Conservation (phyloP, 1,284 basidiomycete genomes). For the Ganoderma leucocontextum region DNA sequence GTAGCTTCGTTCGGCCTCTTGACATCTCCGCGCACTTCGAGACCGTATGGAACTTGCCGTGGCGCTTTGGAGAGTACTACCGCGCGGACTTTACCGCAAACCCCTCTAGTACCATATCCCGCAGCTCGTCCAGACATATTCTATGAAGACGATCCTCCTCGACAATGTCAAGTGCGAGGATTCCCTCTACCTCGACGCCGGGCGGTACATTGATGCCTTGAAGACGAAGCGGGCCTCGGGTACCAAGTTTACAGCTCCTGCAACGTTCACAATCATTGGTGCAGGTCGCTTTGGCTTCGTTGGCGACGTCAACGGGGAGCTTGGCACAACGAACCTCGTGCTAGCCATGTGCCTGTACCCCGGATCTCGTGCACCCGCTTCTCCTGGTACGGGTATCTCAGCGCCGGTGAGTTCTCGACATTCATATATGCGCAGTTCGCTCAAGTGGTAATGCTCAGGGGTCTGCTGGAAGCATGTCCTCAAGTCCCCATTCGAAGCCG, state of each 20-base stretch:
- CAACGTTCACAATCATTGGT: conserved; percentile 21
- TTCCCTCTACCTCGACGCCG: conserved; percentile 17
- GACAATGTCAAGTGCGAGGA: conserved; percentile 7
- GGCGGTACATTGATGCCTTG: no score
- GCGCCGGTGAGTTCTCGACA: not conserved
- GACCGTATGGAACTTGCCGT: conserved; percentile 25
- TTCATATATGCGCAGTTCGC: no score
- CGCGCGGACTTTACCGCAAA: not conserved
- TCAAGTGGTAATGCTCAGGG: no score
- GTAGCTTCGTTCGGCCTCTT: not conserved
- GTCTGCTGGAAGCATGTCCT: not conserved
- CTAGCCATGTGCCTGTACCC: conserved; percentile 25
- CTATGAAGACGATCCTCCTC: conserved; percentile 18
- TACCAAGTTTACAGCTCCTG: conserved; percentile 12
- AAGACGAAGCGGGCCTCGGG: not conserved
- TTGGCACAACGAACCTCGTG: conserved; percentile 14
- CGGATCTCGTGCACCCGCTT: not conserved
- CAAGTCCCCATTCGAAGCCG: not conserved
- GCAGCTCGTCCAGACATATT: conserved; percentile 14
- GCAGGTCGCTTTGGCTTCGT: conserved; percentile 29
- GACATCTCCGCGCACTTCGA: conserved; percentile 22
- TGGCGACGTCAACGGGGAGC: conserved; percentile 28
- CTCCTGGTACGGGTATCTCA: conserved; percentile 3
- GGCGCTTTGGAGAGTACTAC: conserved; percentile 12
- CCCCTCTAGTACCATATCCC: not conserved